Evolutionary conservation across 1,139 yeast genomes (phyloP), one percentile per base, ranked within the genome.

Genomic region (Saccharomyces hybrid): DNA sequence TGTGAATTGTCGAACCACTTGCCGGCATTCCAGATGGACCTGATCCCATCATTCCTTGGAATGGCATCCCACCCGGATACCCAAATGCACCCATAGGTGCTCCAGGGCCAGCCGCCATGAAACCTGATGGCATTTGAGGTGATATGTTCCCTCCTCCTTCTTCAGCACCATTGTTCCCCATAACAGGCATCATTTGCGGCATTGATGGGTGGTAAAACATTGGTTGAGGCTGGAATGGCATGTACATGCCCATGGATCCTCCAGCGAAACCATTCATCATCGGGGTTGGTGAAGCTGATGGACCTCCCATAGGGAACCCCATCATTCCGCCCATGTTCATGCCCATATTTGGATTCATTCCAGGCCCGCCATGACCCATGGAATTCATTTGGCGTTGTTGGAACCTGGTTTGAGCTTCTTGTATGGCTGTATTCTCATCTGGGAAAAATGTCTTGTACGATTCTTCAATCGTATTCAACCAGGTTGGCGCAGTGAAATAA

Each of bases 401-500:
- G 54, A 67, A 56, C 54, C 59, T 65, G 50, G 62, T 54, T 57
- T 68, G 71, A 14, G 70, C 62, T 38, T 58, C 61, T 52, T 64
- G 68, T 32, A 64, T 56, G 2, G 67, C 64, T 9, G 64, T 58
- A 28, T 62, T 59, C 51, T 65, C 67, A 53, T 67, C 71, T 5
- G 82, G 77, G 71, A 80, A 80, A 53, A 79, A 67, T 26, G 71
- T 70, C 55, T 74, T 77, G 67, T 81, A 78, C 1, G 83, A 74
- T 54, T 77, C 81, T 51, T 82, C 86, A 27, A 78, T 71, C 3
- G 85, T 82, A 24, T 78, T 74, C 29, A 77, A 75, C 96, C 96
- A 88, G 0, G 93, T 85, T 53, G 96, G 96, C 3, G 89, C 85
- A 0, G 95, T 85, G 50, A 78, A 76, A 69, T 79, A 88, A 1